Base-by-base conservation (phyloP, 805 yeast species). In the Schwanniomyces vanrijiae region DNA sequence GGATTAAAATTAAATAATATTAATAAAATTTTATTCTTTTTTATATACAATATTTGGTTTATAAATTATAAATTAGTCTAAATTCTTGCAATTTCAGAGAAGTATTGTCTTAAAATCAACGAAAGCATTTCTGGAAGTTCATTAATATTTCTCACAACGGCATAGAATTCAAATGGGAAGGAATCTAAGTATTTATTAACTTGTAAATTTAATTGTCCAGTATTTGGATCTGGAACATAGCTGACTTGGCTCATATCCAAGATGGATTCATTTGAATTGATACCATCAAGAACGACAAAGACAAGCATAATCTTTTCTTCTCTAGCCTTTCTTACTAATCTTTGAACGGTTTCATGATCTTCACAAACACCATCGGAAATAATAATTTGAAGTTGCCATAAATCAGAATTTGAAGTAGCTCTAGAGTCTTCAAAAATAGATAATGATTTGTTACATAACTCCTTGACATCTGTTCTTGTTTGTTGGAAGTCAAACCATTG, bases 321-420 rank as follows among this genome's bases (percentile, higher is more conserved):
- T 56, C 96, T 78, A 1, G 98, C 98, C 54, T 81, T 81, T 58
- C 99, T 84, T 3, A 92, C 97, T 55, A 94, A 76, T 53, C 92
- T 77, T 54, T 87, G 83, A 42, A 94, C 75, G 0, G 86, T 82
- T 25, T 78, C 90, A 64, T 94, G 99, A 64, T 91, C 95, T 66
- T 94, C 99, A 62, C 97, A 90, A 41, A 94, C 89, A 68, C 99
- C 99, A 71, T 94, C 99, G 1, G 97, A 90, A 26, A 94, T 77
- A 49, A 94, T 86, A 47, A 94, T 90, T 64, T 95, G 90, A 54
- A 94, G 75, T 68, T 90, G 96, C 97, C 98, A 94, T 62, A 89
- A 76, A 51, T 89, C 96, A 35, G 72, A 59, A 54, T 66, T 69
- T 10, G 73, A 66, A 0, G 73, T 61, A 3, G 73, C 62, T 39